Conservation (phyloP, 352 stramenopile genomes). For the Phytopythium cucurbitacearum region DNA sequence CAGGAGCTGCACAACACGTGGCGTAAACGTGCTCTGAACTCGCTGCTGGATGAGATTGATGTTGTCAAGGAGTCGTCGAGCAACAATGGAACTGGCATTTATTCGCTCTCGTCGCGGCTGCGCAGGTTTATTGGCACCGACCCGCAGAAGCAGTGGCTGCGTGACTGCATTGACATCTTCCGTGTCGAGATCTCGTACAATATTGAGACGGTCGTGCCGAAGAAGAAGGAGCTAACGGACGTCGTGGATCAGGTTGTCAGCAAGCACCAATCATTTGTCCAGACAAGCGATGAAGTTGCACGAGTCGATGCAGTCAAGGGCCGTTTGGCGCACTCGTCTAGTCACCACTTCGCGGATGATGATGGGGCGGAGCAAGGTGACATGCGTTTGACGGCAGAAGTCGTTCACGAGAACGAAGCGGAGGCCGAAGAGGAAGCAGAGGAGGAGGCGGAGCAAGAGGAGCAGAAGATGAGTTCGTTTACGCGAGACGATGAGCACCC, state of each 20-base stretch:
- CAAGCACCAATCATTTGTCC: constrained; percentile 59
- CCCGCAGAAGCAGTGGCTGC: constrained; percentile 41
- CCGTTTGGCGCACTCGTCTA: constrained; percentile 55
- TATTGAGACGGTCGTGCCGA: constrained; percentile 55
- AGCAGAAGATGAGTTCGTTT: constrained; percentile 91
- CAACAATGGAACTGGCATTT: constrained; percentile 7
- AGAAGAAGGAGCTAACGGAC: constrained; percentile 66
- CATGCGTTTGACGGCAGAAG: constrained; percentile 75
- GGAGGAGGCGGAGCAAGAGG: constrained; percentile 87
- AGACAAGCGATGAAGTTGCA: constrained; percentile 37
- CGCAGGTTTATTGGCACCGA: constrained; percentile 58
- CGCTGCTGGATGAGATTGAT: constrained; percentile 81
- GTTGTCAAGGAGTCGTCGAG: constrained; percentile 9
- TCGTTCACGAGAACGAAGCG: constrained; percentile 89
- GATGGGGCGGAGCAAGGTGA: constrained; percentile 53
- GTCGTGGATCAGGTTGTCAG: constrained; percentile 57
- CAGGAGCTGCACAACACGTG: constrained; percentile 98
- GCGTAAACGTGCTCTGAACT: constrained; percentile 92
- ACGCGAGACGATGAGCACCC: constrained; percentile 87
- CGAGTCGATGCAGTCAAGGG: constrained; percentile 57
- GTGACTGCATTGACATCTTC: constrained; percentile 69
- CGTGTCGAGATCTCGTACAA: constrained; percentile 80
- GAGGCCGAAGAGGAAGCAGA: constrained; percentile 86
- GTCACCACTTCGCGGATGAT: constrained; percentile 33
- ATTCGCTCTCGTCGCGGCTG: constrained; percentile 42